phyloP scores from a whole-genome alignment of 768 basidiomycete genomes.

The Holtermannia corniformis region DNA sequence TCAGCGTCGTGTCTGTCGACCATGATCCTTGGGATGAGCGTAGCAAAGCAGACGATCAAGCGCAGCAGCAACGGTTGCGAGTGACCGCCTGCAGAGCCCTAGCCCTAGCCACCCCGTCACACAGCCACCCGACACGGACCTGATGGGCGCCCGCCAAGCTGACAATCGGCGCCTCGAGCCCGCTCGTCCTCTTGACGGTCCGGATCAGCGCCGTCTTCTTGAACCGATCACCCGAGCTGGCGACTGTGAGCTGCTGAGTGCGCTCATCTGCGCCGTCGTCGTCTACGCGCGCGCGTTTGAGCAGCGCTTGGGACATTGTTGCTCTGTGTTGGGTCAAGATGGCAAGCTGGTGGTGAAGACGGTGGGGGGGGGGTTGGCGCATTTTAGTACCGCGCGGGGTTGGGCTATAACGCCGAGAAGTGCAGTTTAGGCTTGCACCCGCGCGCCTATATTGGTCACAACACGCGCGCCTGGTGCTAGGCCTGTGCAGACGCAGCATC shows the following conservation, averaged over 20 bases:
- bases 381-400: too few relatives aligned
- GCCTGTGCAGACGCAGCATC: too few relatives aligned
- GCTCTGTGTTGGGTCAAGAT: neutral
- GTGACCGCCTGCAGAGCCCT: too few relatives aligned
- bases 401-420: too few relatives aligned
- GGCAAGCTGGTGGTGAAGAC: too few relatives aligned
- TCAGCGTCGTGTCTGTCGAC: neutral
- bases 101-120: neutral
- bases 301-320: constrained; percentile 13
- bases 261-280: constrained; percentile 31
- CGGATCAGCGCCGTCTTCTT: constrained; percentile 49
- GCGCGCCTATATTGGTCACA: too few relatives aligned
- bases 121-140: constrained; percentile 46
- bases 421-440: too few relatives aligned
- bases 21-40: neutral
- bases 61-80: too few relatives aligned
- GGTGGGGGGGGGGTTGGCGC: too few relatives aligned
- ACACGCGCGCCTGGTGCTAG: too few relatives aligned
- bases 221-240: constrained; percentile 35
- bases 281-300: constrained; percentile 36
- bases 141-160: constrained; percentile 78
- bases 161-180: constrained; percentile 86
- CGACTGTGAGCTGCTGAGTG: constrained; percentile 40
- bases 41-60: too few relatives aligned
- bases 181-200: constrained; percentile 83